These are phyloP conservation scores for Termitomyces sp. DNA, from an alignment of 768 basidiomycete genomes.

Conservation along the genomic window DNA sequence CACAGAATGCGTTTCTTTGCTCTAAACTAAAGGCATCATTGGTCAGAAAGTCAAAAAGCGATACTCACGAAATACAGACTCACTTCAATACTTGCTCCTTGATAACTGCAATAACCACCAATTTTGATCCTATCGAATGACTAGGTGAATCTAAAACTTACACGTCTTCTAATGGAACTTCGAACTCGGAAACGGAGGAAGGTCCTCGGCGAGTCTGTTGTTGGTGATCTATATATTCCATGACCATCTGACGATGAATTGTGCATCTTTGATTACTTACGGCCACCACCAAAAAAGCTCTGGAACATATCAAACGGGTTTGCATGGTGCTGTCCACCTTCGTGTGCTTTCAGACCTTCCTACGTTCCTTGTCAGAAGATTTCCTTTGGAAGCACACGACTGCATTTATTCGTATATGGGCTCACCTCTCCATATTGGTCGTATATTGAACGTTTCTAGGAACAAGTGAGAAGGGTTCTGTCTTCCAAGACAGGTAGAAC, in stretches of 20 bases:
- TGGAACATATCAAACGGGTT: slow-evolving; percentile 96
- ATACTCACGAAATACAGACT: slow-evolving; percentile 21
- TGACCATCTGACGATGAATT: background rate
- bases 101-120: slow-evolving; percentile 47
- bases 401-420: too few species aligned
- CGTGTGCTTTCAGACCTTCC: slow-evolving; percentile 90
- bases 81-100: slow-evolving; percentile 81
- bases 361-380: slow-evolving; percentile 19
- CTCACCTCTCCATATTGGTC: slow-evolving; percentile 87
- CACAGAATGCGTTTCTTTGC: slow-evolving; percentile 90
- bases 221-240: slow-evolving; percentile 32
- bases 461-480: slow-evolving; percentile 3
- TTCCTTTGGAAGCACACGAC: background rate
- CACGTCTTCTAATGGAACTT: slow-evolving; percentile 84
- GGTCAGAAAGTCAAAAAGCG: slow-evolving; percentile 2
- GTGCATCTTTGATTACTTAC: slow-evolving; percentile 33
- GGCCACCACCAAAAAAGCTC: slow-evolving; percentile 86
- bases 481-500: slow-evolving; percentile 15
- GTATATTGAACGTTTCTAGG: slow-evolving; percentile 88
- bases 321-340: slow-evolving; percentile 74
- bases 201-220: slow-evolving; percentile 74
- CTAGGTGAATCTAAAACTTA: slow-evolving; percentile 24
- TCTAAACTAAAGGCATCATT: slow-evolving; percentile 60
- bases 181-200: slow-evolving; percentile 74
- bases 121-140: background rate